Evolutionary conservation across 192 early-diverging fungal species (phyloP).

Genomic region (Mortierella claussenii): DNA sequence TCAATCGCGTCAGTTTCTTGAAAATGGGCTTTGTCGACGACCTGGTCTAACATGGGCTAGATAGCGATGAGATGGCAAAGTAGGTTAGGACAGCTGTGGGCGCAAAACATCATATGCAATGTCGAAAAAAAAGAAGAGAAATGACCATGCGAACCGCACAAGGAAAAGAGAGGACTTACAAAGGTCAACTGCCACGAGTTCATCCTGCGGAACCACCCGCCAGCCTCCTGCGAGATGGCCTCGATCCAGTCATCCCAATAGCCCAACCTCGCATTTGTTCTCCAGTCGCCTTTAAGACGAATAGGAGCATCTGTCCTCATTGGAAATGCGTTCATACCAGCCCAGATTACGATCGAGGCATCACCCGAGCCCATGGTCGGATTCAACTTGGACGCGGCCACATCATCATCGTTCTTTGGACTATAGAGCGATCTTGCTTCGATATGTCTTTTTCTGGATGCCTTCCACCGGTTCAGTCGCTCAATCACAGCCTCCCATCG

Average conservation of each 20-base stretch:
- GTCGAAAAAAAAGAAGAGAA: background rate
- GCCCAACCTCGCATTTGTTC: slow-evolving; percentile 32
- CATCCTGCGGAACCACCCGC: slow-evolving; percentile 33
- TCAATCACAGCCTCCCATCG: slow-evolving; percentile 19
- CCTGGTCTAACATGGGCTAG: slow-evolving; percentile 43
- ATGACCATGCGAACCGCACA: too few relatives aligned
- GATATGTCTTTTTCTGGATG: slow-evolving; percentile 4
- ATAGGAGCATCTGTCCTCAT: slow-evolving; percentile 29
- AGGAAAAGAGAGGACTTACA: slow-evolving; percentile 26
- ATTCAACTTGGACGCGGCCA: background rate
- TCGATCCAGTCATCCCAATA: slow-evolving; percentile 49
- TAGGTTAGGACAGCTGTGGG: background rate
- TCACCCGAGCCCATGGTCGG: slow-evolving; percentile 1
- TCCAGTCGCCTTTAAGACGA: slow-evolving; percentile 34
- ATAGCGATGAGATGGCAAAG: background rate
- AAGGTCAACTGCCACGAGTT: slow-evolving; percentile 48
- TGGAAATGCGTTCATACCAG: slow-evolving; percentile 40
- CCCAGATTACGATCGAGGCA: slow-evolving; percentile 31
- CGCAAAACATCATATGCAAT: background rate
- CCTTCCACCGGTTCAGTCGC: slow-evolving; percentile 25
- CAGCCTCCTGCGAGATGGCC: slow-evolving; percentile 20
- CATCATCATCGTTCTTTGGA: background rate
- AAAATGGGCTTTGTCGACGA: slow-evolving; percentile 28
- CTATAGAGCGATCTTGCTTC: background rate
- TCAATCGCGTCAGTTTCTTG: slow-evolving; percentile 42